These are phyloP conservation scores for Fragaria ananassa DNA, from an alignment of 306 rosid genomes.

Conservation along the genomic window DNA sequence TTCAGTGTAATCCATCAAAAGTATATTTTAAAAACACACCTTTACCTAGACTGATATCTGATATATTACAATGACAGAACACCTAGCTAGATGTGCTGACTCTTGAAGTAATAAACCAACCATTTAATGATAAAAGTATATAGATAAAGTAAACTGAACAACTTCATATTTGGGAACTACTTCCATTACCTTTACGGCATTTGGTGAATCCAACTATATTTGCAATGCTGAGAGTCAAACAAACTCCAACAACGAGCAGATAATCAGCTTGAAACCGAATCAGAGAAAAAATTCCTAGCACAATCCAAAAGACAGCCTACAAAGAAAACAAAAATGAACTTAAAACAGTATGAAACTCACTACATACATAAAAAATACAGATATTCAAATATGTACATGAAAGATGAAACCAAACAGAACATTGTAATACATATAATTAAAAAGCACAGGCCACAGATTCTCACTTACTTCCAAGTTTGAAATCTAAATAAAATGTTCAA, in stretches of 20 bases:
- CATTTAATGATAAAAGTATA: neutral
- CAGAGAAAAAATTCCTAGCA: slow-evolving; percentile 86
- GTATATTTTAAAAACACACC: neutral
- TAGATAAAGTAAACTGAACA: slow-evolving; percentile 15
- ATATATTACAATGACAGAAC: neutral
- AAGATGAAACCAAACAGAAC: neutral
- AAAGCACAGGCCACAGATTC: neutral
- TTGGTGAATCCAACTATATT: slow-evolving; percentile 94
- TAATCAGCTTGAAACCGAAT: slow-evolving; percentile 97
- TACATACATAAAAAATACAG: neutral
- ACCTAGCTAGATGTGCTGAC: neutral
- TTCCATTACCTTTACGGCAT: slow-evolving; percentile 80
- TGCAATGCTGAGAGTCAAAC: slow-evolving; percentile 90
- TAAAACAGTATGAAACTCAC: neutral
- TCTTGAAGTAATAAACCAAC: neutral
- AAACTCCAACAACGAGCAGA: slow-evolving; percentile 92
- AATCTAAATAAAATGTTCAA: neutral
- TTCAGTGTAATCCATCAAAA: neutral
- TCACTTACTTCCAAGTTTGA: neutral
- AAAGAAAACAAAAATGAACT: slow-evolving; percentile 12
- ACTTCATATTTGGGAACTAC: slow-evolving; percentile 11
- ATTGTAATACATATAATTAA: neutral
- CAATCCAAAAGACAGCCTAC: slow-evolving; percentile 75
- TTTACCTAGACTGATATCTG: neutral
- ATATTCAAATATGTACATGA: neutral